Percentiles rank a stretch among this genome's conserved stretches.
phyloP scores from a whole-genome alignment of 176 grass and related monocot species.

The Bolboschoenus planiculmis region DNA sequence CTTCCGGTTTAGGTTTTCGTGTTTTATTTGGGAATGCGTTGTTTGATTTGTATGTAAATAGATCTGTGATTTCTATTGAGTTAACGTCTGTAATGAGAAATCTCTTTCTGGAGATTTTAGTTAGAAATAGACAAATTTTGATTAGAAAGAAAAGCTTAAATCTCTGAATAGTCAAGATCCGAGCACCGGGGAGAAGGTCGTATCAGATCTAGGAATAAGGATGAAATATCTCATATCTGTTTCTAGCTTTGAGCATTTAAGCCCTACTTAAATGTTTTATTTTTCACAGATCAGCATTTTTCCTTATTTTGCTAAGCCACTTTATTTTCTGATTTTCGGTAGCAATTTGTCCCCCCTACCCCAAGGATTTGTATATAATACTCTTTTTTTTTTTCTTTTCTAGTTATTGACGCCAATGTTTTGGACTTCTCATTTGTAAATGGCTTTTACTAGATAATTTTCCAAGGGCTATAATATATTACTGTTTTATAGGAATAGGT shows the following conservation, averaged over 20 bases:
- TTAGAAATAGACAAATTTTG: neutral
- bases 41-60: neutral
- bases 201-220: conserved; percentile 1
- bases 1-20: neutral
- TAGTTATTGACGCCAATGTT: conserved; percentile 2
- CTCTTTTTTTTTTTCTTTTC: neutral
- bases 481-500: conserved; percentile 1
- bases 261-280: neutral
- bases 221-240: neutral
- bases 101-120: too few species aligned
- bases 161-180: conserved; percentile 9
- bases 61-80: conserved; percentile 13
- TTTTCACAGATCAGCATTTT: neutral
- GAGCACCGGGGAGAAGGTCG: neutral
- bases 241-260: neutral
- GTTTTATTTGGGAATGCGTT: neutral
- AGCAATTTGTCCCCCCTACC: too few species aligned
- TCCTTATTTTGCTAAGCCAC: neutral
- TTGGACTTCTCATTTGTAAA: conserved; percentile 14
- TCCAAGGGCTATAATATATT: neutral
- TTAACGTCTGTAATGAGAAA: neutral
- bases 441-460: too few species aligned
- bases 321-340: neutral
- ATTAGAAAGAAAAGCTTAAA: neutral
- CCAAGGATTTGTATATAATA: neutral